Evolutionary conservation across 805 yeast genomes (phyloP).

Genomic region (Tetrapisispora arboricola): DNA sequence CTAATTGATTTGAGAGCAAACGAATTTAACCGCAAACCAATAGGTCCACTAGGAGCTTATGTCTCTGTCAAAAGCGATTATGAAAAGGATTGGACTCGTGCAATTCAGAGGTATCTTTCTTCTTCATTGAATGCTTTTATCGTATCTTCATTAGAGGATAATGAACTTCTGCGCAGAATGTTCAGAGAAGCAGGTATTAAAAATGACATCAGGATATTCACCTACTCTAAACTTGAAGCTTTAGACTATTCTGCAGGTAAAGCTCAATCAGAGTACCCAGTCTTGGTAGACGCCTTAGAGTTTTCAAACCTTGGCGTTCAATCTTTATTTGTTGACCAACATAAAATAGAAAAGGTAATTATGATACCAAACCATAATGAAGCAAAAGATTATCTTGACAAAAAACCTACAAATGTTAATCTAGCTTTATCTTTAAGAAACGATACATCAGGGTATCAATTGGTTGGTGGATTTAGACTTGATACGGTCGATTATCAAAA

Average conservation of each 20-base stretch:
- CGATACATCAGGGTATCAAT: constrained; percentile 35
- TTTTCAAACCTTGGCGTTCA: constrained; percentile 45
- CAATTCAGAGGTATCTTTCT: constrained; percentile 48
- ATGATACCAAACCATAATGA: constrained; percentile 41
- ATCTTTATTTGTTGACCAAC: constrained; percentile 54
- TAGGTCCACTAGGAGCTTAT: constrained; percentile 72
- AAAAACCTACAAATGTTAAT: constrained; percentile 32
- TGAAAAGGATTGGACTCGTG: constrained; percentile 43
- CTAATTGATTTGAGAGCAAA: constrained; percentile 31
- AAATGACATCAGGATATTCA: constrained; percentile 41
- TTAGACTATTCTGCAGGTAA: constrained; percentile 42
- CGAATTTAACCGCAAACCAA: constrained; percentile 41
- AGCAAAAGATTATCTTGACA: constrained; percentile 38
- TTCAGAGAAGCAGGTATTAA: constrained; percentile 26
- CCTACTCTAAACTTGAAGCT: constrained; percentile 12
- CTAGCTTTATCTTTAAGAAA: constrained; percentile 36
- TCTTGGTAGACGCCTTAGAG: constrained; percentile 52
- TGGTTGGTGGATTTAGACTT: constrained; percentile 38
- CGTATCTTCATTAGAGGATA: constrained; percentile 56
- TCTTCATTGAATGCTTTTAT: constrained; percentile 50
- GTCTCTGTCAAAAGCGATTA: constrained; percentile 47
- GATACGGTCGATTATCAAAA: constrained; percentile 44
- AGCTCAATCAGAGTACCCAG: constrained; percentile 34
- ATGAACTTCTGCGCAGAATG: constrained; percentile 32
- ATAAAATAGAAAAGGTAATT: constrained; percentile 47